phyloP scores from a whole-genome alignment of 345 rosid species.

The Sonneratia alba region DNA sequence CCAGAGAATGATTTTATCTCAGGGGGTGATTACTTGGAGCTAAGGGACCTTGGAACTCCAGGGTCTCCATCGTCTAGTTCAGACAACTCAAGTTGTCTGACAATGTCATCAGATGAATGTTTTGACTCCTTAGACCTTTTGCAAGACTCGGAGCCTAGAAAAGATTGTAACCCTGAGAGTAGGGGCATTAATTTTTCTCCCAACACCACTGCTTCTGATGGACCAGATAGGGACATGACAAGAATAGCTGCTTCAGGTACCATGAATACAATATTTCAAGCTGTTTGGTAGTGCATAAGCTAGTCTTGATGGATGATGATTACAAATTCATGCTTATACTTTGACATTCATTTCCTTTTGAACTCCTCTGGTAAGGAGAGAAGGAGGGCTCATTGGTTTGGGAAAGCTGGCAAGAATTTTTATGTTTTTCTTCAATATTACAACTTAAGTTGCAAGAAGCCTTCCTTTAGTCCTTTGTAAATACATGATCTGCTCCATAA shows the following conservation, averaged over 20 bases:
- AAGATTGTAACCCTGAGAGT: background rate
- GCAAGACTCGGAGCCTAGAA: constrained; percentile 28
- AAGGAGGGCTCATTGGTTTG: no score
- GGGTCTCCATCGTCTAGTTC: constrained; percentile 38
- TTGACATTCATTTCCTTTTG: no score
- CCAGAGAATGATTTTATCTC: constrained; percentile 14
- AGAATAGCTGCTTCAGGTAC: constrained; percentile 23
- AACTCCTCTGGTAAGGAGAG: no score
- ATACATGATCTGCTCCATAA: background rate
- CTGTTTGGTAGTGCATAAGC: background rate
- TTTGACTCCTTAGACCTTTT: constrained; percentile 34
- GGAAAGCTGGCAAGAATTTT: no score
- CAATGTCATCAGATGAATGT: constrained; percentile 38
- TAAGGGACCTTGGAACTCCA: constrained; percentile 33
- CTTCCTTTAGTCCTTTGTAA: no score
- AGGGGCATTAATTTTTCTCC: constrained; percentile 16
- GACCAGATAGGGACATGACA: constrained; percentile 15
- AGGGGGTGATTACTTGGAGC: constrained; percentile 33
- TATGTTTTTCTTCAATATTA: no score
- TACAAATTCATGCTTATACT: no score
- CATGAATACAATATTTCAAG: background rate
- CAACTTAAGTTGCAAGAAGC: background rate
- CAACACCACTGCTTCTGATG: constrained; percentile 16
- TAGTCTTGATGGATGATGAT: no score
- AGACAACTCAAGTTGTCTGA: constrained; percentile 40